These are phyloP conservation scores for Litchi chinensis DNA, from an alignment of 345 rosid species.

Conservation along the genomic window DNA sequence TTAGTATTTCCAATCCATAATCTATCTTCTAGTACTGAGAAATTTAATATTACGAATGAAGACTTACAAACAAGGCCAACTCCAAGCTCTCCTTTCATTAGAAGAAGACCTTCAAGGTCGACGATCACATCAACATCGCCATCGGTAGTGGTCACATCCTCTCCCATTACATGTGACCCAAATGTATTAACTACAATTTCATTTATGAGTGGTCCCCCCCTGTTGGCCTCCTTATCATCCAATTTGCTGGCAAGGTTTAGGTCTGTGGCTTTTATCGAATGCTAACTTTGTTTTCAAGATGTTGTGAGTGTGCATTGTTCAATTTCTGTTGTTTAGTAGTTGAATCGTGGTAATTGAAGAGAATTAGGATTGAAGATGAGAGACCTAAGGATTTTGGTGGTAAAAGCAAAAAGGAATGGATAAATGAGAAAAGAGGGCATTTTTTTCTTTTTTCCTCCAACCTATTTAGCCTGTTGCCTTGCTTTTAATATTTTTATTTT, in stretches of 20 bases:
- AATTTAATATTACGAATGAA: too few species aligned
- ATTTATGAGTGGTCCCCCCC: conserved; percentile 95
- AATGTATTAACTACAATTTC: conserved; percentile 80
- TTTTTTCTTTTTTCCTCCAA: too few species aligned
- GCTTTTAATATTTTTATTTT: too few species aligned
- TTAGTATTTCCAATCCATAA: too few species aligned
- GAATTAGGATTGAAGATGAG: not conserved
- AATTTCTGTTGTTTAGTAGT: not conserved
- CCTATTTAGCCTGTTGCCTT: too few species aligned
- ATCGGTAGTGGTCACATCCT: conserved; percentile 96
- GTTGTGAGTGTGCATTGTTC: not conserved
- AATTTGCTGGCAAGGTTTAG: conserved; percentile 98
- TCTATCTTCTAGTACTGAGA: too few species aligned
- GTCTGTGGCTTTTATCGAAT: conserved; percentile 30
- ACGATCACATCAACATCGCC: conserved; percentile 95
- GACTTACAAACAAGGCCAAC: conserved; percentile 87
- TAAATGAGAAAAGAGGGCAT: too few species aligned
- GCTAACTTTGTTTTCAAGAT: not conserved
- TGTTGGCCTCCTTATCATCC: conserved; percentile 90
- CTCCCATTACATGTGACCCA: conserved; percentile 93
- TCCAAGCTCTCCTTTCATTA: conserved; percentile 94
- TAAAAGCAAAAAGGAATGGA: too few species aligned
- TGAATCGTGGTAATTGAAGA: not conserved
- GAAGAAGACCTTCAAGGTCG: conserved; percentile 97
- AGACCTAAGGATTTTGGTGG: too few species aligned